Conservation (phyloP, 2,329 filamentous ascomycete species). For the Colletotrichum karsti region DNA sequence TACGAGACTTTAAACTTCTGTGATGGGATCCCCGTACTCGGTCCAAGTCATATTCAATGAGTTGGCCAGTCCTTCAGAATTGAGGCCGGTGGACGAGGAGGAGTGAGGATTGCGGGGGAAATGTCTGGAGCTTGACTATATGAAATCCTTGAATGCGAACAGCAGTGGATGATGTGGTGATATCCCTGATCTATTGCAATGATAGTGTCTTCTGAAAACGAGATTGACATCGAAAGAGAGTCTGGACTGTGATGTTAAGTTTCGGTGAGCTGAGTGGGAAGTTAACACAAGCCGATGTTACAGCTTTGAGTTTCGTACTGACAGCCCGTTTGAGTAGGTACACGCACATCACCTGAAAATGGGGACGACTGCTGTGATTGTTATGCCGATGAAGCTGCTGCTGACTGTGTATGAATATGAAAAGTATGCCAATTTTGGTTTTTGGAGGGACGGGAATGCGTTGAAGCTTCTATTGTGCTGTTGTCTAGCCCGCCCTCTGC, state of each 20-base stretch:
- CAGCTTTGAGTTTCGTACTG: not conserved
- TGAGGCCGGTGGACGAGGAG: not conserved
- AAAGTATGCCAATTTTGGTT: not conserved
- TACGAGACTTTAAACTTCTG: not conserved
- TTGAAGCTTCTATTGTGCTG: conserved; percentile 15
- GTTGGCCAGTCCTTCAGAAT: not conserved
- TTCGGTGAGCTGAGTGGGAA: not conserved
- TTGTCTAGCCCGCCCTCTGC: not conserved
- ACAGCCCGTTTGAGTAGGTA: not conserved
- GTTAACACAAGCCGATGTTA: not conserved
- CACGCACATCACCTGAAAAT: not conserved
- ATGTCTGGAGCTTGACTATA: not conserved
- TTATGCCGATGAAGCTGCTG: not conserved
- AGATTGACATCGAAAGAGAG: not conserved
- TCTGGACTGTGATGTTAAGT: not conserved
- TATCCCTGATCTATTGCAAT: not conserved
- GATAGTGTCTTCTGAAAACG: not conserved
- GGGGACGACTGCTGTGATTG: too few relatives aligned
- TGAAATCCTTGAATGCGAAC: not conserved
- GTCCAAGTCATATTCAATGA: not conserved
- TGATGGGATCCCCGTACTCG: not conserved
- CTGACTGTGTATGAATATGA: not conserved
- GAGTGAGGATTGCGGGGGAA: not conserved
- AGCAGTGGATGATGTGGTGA: not conserved
- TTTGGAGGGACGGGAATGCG: not conserved